Evolutionary conservation across 2,329 filamentous ascomycete species (phyloP).

Genomic region (Colletotrichum magnum): DNA sequence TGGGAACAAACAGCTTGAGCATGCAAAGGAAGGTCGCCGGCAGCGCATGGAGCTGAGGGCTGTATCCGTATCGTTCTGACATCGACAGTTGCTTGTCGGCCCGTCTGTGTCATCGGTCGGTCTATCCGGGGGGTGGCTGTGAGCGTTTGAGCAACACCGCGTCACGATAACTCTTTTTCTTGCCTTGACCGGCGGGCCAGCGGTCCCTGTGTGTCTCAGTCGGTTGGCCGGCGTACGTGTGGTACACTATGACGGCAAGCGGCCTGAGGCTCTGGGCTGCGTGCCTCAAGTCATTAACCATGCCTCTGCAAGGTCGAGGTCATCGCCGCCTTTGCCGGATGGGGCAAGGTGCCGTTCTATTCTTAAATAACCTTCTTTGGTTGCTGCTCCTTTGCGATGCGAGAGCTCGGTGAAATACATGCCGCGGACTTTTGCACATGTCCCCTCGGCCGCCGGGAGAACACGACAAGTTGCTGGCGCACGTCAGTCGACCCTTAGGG

Average conservation of each 20-base stretch:
- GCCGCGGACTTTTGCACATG: constrained; percentile 11
- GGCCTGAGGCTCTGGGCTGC: constrained; percentile 27
- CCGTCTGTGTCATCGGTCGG: constrained; percentile 27
- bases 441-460: constrained; percentile 10
- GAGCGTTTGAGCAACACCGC: constrained; percentile 27
- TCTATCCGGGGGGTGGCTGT: constrained; percentile 23
- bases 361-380: constrained; percentile 42
- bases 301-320: constrained; percentile 23
- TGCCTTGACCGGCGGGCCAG: neutral
- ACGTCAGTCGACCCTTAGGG: constrained; percentile 15
- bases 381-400: neutral
- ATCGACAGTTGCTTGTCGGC: constrained; percentile 20
- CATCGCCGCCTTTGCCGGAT: constrained; percentile 31
- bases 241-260: neutral
- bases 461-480: neutral
- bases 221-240: constrained; percentile 14
- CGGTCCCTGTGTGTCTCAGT: constrained; percentile 32
- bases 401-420: constrained; percentile 24
- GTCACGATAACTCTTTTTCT: constrained; percentile 12
- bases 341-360: constrained; percentile 37
- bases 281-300: constrained; percentile 13
- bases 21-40: constrained; percentile 8
- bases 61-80: constrained; percentile 18
- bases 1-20: constrained; percentile 21
- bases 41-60: constrained; percentile 16